Evolutionary conservation across 257 asterid genomes (phyloP).

Genomic region (Oldenlandia corymbosa): DNA sequence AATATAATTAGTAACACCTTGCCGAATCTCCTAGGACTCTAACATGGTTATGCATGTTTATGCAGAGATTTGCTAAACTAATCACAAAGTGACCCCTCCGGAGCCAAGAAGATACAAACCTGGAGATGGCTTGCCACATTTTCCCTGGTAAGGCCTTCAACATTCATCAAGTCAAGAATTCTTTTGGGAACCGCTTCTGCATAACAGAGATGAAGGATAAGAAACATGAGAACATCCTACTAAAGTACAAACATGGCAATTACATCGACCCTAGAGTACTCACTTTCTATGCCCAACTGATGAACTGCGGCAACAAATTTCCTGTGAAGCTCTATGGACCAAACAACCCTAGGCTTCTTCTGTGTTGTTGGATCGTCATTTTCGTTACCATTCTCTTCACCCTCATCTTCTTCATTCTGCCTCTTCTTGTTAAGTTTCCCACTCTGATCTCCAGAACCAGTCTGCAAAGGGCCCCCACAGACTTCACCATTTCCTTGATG

Average conservation of each 20-base stretch:
- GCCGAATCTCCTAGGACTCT: background rate
- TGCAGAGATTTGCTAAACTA: background rate
- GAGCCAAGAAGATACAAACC: slow-evolving; percentile 35
- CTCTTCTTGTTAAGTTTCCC: slow-evolving; percentile 59
- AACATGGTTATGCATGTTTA: background rate
- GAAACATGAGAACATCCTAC: slow-evolving; percentile 9
- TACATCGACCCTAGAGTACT: slow-evolving; percentile 19
- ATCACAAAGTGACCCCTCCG: background rate
- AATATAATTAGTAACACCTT: background rate
- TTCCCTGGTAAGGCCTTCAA: slow-evolving; percentile 79
- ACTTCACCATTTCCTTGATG: slow-evolving; percentile 41
- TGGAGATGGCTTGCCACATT: slow-evolving; percentile 98
- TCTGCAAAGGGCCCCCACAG: slow-evolving; percentile 34
- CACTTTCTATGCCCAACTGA: slow-evolving; percentile 87
- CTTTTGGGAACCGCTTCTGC: slow-evolving; percentile 92
- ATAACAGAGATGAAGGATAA: slow-evolving; percentile 6
- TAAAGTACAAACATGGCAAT: slow-evolving; percentile 1
- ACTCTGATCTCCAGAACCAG: slow-evolving; percentile 44
- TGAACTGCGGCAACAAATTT: slow-evolving; percentile 76
- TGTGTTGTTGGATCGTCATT: slow-evolving; percentile 57
- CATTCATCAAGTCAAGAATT: slow-evolving; percentile 84
- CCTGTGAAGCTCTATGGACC: slow-evolving; percentile 93
- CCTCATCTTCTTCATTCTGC: slow-evolving; percentile 75
- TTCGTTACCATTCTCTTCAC: slow-evolving; percentile 49
- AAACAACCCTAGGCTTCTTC: slow-evolving; percentile 80